Evolutionary conservation across 2,329 filamentous ascomycete genomes (phyloP), one percentile per base, ranked within the genome.

Genomic region (Trichoderma oligosporum): DNA sequence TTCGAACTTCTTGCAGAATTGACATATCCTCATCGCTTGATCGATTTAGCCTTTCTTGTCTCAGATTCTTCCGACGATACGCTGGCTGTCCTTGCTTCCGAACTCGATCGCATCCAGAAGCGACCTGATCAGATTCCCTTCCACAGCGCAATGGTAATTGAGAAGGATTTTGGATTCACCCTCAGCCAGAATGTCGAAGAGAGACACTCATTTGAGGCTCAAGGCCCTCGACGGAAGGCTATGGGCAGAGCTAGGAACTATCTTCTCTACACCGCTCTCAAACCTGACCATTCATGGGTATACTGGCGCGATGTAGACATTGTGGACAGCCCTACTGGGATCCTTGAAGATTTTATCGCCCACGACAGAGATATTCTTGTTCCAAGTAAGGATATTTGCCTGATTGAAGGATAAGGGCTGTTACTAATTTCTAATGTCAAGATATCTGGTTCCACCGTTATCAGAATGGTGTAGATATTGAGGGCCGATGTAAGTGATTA

Each of bases 221-320:
- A 99, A 70, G 94, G 87, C 1, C 92, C 93, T 5, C 84, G 94
- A 62, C 85, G 94, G 63, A 97, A 93, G 76, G 85, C 87, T 33
- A 92, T 99, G 83, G 94, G 88, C 44, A 85, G 82, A 64, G 94
- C 94, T 25, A 84, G 94, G 65, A 99, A 99, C 72, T 99, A 96
- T 72, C 80, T 99, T 18, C 82, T 99, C 2, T 83, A 85, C 29
- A 80, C 90, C 0, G 87, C 94, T 3, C 71, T 99, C 66, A 96
- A 95, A 76, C 85, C 91, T 0, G 91, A 97, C 61, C 94, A 99
- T 71, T 93, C 91, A 7, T 99, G 94, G 94, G 92, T 97, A 7
- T 97, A 97, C 73, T 99, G 94, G 94, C 85, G 94, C 60, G 94
- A 99, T 71, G 92, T 96, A 48, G 94, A 99, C 72, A 97, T 99